Evolutionary conservation across 1,284 basidiomycete genomes (phyloP).

Genomic region (Porodaedalea pini): DNA sequence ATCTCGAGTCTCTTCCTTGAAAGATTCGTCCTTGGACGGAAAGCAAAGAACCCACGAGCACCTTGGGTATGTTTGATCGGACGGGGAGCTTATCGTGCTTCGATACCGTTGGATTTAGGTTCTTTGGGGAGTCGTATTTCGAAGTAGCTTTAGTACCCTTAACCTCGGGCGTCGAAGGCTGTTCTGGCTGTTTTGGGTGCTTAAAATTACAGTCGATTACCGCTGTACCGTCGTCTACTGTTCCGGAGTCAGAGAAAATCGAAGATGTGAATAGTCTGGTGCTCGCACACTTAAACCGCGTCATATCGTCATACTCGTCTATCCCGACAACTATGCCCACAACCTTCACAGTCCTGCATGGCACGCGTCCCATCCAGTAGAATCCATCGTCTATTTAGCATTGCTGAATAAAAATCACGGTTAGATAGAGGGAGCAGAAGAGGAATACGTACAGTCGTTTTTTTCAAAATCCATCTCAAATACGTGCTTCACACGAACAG

Average conservation of each 20-base stretch:
- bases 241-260: conserved; percentile 4
- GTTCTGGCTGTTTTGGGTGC: conserved; percentile 25
- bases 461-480: conserved; percentile 47
- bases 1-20: conserved; percentile 40
- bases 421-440: not conserved
- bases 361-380: conserved; percentile 68
- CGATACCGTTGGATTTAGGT: conserved; percentile 6
- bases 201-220: conserved; percentile 61
- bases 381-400: conserved; percentile 44
- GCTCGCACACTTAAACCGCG: conserved; percentile 40
- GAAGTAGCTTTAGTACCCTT: not conserved
- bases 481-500: conserved; percentile 61
- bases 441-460: conserved; percentile 33
- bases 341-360: conserved; percentile 58
- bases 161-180: not conserved
- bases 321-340: conserved; percentile 64
- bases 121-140: conserved; percentile 21
- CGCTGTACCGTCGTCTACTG: conserved; percentile 72
- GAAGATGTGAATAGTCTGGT: not conserved
- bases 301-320: conserved; percentile 52
- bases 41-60: conserved; percentile 47
- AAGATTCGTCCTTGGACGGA: conserved; percentile 47
- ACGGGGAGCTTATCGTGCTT: conserved; percentile 20
- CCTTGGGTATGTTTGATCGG: conserved; percentile 37
- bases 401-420: conserved; percentile 15